Conservation (phyloP, 257 asterid species). For the Thymus quinquecostatus region DNA sequence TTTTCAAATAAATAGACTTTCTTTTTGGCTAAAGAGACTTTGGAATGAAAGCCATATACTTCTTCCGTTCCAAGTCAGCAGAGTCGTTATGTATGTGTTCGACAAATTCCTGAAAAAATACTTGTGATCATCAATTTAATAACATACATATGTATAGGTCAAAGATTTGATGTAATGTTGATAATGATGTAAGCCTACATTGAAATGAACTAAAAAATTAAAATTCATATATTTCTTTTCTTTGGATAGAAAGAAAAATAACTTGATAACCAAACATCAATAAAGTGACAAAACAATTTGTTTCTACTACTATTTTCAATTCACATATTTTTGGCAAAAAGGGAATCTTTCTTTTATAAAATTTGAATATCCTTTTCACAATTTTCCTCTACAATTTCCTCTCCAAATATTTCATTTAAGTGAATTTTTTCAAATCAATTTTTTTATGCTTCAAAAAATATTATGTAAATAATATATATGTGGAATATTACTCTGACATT, state of each 20-base stretch:
- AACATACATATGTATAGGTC: not conserved
- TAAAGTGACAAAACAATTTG: not conserved
- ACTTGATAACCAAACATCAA: not conserved
- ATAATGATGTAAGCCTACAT: slow-evolving; percentile 7
- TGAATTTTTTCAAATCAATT: not conserved
- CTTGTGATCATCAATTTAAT: too few relatives aligned
- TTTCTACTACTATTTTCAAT: not conserved
- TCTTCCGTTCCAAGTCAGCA: too few relatives aligned
- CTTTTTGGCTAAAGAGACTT: too few relatives aligned
- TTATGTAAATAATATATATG: not conserved
- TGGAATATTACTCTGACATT: slow-evolving; percentile 26
- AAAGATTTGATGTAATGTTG: slow-evolving; percentile 18
- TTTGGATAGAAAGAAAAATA: not conserved
- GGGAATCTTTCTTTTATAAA: not conserved
- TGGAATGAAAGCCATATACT: too few relatives aligned
- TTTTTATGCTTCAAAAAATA: too few relatives aligned
- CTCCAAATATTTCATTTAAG: not conserved
- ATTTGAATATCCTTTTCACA: not conserved
- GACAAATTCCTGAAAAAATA: too few relatives aligned
- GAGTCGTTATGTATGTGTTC: too few relatives aligned
- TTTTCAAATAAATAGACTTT: too few relatives aligned
- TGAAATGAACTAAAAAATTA: not conserved
- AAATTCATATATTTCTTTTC: not conserved
- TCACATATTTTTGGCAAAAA: slow-evolving; percentile 11
- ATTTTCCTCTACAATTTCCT: not conserved